Evolutionary conservation across 305 asterid species (phyloP).

Genomic region (Fraxinus paxiana): DNA sequence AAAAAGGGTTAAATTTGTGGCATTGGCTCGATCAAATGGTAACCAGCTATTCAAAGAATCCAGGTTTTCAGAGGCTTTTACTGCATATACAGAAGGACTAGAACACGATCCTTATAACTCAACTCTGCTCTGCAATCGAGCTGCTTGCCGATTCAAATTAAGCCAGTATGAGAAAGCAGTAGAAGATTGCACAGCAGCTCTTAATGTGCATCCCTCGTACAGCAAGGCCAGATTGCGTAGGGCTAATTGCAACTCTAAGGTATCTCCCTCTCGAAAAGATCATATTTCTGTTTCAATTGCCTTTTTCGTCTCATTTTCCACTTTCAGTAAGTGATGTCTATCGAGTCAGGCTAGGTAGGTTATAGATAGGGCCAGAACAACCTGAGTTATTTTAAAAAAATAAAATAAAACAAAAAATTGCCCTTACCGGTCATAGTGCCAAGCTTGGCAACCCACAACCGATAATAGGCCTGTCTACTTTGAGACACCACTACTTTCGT

Average conservation of each 20-base stretch:
- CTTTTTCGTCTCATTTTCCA: too few relatives aligned
- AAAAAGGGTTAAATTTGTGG: slow-evolving; percentile 31
- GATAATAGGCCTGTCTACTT: background rate
- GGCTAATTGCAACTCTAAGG: slow-evolving; percentile 56
- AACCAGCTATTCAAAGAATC: slow-evolving; percentile 43
- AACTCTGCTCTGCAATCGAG: slow-evolving; percentile 51
- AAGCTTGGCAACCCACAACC: too few relatives aligned
- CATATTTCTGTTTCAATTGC: background rate
- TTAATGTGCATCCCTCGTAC: slow-evolving; percentile 45
- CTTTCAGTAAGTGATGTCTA: too few relatives aligned
- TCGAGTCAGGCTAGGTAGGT: too few relatives aligned
- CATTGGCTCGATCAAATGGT: slow-evolving; percentile 41
- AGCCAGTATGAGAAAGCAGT: slow-evolving; percentile 52
- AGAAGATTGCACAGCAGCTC: slow-evolving; percentile 60
- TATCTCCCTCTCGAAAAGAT: slow-evolving; percentile 3
- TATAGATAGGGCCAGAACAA: too few relatives aligned
- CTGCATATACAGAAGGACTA: slow-evolving; percentile 45
- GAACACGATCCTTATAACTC: slow-evolving; percentile 51
- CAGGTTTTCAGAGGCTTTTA: slow-evolving; percentile 41
- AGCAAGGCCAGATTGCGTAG: slow-evolving; percentile 51
- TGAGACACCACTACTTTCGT: background rate
- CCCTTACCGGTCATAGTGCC: background rate
- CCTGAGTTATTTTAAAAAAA: too few relatives aligned
- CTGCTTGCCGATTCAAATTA: slow-evolving; percentile 47
- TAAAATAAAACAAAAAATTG: too few relatives aligned